A percentile compares a stretch with the other conserved stretches of the same genome.
Conservation (phyloP, 805 yeast species). For the Ogataea pilisensis region DNA sequence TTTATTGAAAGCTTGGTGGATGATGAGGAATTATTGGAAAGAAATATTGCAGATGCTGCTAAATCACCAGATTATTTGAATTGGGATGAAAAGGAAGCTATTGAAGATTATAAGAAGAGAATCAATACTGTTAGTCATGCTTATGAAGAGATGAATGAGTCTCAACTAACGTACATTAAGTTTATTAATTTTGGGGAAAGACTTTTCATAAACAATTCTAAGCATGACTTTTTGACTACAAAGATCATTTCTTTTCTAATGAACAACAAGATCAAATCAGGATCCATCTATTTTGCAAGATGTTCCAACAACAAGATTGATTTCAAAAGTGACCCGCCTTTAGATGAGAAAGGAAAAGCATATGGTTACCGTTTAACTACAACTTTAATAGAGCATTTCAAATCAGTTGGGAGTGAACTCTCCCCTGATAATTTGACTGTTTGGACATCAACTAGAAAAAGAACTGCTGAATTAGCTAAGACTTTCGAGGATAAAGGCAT, state of each 20-base stretch:
- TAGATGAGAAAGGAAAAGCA: slow-evolving; percentile 66
- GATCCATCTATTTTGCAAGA: slow-evolving; percentile 90
- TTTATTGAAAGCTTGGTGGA: slow-evolving; percentile 88
- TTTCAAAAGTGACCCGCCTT: slow-evolving; percentile 74
- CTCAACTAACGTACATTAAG: slow-evolving; percentile 68
- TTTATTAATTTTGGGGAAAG: slow-evolving; percentile 88
- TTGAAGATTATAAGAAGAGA: slow-evolving; percentile 70
- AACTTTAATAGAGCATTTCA: slow-evolving; percentile 42
- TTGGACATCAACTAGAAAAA: slow-evolving; percentile 91
- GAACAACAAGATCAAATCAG: slow-evolving; percentile 83
- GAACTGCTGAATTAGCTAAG: slow-evolving; percentile 77
- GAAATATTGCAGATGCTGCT: slow-evolving; percentile 81
- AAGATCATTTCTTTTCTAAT: slow-evolving; percentile 88
- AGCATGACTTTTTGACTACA: slow-evolving; percentile 84
- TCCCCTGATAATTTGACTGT: slow-evolving; percentile 50
- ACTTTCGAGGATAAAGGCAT: slow-evolving; percentile 62
- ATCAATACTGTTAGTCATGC: slow-evolving; percentile 62
- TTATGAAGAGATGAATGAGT: slow-evolving; percentile 68
- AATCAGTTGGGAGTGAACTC: slow-evolving; percentile 17
- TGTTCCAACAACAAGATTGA: slow-evolving; percentile 57
- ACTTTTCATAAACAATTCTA: slow-evolving; percentile 72
- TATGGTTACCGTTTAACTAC: slow-evolving; percentile 65
- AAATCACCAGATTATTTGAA: slow-evolving; percentile 82
- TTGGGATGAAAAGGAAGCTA: slow-evolving; percentile 72
- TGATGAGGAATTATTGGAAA: slow-evolving; percentile 59